Conservation (phyloP, 192 early-diverging fungal genomes). For the Chytriomyces hyalinus region DNA sequence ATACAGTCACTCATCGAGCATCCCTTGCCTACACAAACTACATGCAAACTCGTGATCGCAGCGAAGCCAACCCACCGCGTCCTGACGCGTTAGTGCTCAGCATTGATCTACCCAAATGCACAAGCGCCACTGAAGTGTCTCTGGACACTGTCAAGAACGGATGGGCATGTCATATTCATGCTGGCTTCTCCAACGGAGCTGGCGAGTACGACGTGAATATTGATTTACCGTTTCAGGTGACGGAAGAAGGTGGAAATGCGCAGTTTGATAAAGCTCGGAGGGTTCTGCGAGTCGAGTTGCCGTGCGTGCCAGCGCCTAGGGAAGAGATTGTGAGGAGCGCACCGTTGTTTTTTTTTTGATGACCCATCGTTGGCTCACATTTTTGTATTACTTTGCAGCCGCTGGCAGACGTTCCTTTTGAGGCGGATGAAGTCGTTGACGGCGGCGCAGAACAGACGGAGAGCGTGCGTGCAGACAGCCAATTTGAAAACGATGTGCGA, state of each 20-base stretch:
- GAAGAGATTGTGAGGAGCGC: not conserved
- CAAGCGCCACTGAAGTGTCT: conserved; percentile 29
- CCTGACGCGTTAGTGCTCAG: conserved; percentile 53
- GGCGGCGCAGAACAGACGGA: too few relatives aligned
- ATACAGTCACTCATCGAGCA: conserved; percentile 50
- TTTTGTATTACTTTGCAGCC: not conserved
- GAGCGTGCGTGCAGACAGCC: too few relatives aligned
- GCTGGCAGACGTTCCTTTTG: not conserved
- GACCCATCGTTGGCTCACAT: not conserved
- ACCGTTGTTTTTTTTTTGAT: not conserved
- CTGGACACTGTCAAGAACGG: conserved; percentile 37
- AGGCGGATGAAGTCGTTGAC: not conserved
- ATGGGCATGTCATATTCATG: conserved; percentile 15
- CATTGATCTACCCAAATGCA: conserved; percentile 47
- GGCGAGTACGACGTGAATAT: conserved; percentile 48
- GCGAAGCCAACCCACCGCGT: conserved; percentile 30
- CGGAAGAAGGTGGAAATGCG: conserved; percentile 45
- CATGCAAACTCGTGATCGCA: conserved; percentile 41
- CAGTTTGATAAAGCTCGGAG: conserved; percentile 50
- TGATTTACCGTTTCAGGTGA: conserved; percentile 52
- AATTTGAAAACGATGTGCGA: too few relatives aligned
- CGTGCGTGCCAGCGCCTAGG: conserved; percentile 15
- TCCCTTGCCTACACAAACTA: conserved; percentile 43
- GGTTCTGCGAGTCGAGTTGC: conserved; percentile 44
- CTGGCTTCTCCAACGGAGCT: not conserved